Evolutionary conservation across 805 yeast species (phyloP), one percentile per base, ranked within the genome.

Genomic region (Lipomyces anomalus): DNA sequence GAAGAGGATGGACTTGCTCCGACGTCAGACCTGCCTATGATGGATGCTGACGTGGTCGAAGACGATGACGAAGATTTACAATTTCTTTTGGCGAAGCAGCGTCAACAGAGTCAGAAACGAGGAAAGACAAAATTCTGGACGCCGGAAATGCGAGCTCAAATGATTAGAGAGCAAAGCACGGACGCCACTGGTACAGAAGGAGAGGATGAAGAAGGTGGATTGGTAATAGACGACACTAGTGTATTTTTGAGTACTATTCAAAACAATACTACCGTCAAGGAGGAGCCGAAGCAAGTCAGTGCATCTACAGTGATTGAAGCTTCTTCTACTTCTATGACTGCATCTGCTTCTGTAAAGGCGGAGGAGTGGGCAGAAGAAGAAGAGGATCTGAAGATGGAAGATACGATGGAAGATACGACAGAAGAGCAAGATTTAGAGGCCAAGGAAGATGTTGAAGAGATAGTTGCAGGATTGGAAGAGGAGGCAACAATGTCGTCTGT

Each of bases 191-290:
- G 38, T 7, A 40, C n/a, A 11, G 52, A 57, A 2, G 57, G 53
- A 48, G 48, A 53, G 46, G 38, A 50, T 57, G 35, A 47, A 42
- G 43, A 60, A 55, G 44, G 54, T 5, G 62, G 58, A 6, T 22
- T 70, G 21, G 63, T 68, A 1, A 60, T 72, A 21, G 74, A 74
- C 53, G 74, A 68, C 21, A 74, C 74, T 1, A 60, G 61, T 23
- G 75, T 70, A 35, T 54, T 56, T 48, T 53, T 56, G 6, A 44
- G 42, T 16, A 44, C 49, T 2, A 40, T 43, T 6, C 9, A n/a
- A 16, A 32, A 7, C 22, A 11, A 29, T 21, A 13, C 35, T 6
- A 43, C 16, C 20, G n/a, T n/a, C n/a, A n/a, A n/a, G n/a, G n/a
- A n/a, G n/a, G 43, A 43, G 22, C 32, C 40, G 32, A 55, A 21